phyloP scores from a whole-genome alignment of 306 rosid species.

The Vicia sativa region DNA sequence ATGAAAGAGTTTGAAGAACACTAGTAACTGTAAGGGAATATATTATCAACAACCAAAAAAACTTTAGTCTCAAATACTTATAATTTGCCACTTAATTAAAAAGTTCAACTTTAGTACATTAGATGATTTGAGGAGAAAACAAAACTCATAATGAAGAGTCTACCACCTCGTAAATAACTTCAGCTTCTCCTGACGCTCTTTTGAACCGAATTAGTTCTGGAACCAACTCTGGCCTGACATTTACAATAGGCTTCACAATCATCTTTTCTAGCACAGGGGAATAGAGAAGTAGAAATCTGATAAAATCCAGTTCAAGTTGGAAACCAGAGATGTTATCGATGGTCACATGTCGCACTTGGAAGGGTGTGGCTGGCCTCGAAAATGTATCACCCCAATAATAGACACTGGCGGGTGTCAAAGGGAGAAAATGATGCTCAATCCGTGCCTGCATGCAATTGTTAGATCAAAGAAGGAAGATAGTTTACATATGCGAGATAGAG shows the following conservation, averaged over 20 bases:
- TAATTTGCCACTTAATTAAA: no score
- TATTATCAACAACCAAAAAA: no score
- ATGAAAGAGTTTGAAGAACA: no score
- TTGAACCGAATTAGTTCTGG: constrained; percentile 52
- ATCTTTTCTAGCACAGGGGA: constrained; percentile 53
- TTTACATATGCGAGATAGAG: neutral
- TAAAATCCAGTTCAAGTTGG: neutral
- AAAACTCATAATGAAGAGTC: constrained; percentile 40
- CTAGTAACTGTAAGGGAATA: no score
- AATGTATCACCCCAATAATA: constrained; percentile 37
- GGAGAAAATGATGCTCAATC: constrained; percentile 29
- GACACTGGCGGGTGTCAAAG: neutral
- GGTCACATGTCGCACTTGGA: neutral
- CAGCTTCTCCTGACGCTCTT: constrained; percentile 57
- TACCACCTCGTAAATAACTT: constrained; percentile 43
- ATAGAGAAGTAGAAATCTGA: neutral
- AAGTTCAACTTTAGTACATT: no score
- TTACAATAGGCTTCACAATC: constrained; percentile 48
- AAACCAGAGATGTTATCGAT: neutral
- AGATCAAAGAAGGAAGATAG: neutral
- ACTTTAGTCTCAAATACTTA: no score
- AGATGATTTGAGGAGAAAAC: constrained; percentile 10
- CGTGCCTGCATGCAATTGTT: constrained; percentile 43
- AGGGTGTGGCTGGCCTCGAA: neutral
- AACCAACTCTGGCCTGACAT: constrained; percentile 41